Conservation (phyloP, 495 filamentous ascomycete genomes). For the Xylona heveae region DNA sequence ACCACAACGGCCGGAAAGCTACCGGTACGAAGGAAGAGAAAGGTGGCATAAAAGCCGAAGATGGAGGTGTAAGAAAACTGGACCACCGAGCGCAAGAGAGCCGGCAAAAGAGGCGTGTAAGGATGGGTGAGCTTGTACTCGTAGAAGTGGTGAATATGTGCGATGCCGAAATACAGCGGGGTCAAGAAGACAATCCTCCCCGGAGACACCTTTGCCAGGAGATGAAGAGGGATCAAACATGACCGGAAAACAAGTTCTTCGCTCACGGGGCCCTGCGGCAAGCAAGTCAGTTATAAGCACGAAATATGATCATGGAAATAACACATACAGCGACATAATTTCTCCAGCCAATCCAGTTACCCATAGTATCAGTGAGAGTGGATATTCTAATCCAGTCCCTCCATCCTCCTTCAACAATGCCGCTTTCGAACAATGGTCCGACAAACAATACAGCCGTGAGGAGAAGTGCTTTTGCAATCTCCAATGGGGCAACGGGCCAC, state of each 20-base stretch:
- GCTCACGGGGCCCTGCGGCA: constrained; percentile 60
- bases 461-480: constrained; percentile 32
- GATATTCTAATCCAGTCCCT: constrained; percentile 31
- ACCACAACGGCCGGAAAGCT: constrained; percentile 49
- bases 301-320: constrained; percentile 4
- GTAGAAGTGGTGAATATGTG: constrained; percentile 90
- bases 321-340: constrained; percentile 37
- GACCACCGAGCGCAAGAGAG: constrained; percentile 47
- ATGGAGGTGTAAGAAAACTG: constrained; percentile 86
- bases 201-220: constrained; percentile 42
- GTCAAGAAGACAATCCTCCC: constrained; percentile 49
- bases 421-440: constrained; percentile 62
- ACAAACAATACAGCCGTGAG: constrained; percentile 64
- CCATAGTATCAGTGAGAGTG: constrained; percentile 23
- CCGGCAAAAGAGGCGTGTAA: constrained; percentile 31
- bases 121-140: constrained; percentile 77
- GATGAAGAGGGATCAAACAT: constrained; percentile 56
- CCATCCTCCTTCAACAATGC: constrained; percentile 52
- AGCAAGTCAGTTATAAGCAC: constrained; percentile 1
- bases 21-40: constrained; percentile 74
- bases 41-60: constrained; percentile 84
- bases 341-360: constrained; percentile 41
- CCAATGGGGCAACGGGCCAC: constrained; percentile 45
- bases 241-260: constrained; percentile 91
- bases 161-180: constrained; percentile 83